These are phyloP conservation scores for Sarocladium oryzae DNA, from an alignment of 2,329 filamentous ascomycete species.

Conservation along the genomic window DNA sequence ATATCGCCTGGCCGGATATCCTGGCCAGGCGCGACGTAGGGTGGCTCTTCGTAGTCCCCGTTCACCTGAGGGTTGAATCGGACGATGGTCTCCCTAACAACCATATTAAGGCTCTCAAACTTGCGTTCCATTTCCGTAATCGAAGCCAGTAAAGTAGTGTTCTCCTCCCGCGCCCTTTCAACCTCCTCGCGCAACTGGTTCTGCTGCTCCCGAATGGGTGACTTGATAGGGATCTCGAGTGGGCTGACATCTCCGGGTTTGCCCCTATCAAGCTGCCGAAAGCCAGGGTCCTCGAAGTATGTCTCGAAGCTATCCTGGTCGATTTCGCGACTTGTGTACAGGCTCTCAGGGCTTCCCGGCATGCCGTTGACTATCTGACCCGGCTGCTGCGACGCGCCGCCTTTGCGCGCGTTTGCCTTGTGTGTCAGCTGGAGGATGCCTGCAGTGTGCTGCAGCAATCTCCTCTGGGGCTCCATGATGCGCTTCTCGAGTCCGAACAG, in stretches of 20 bases:
- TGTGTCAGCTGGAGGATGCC: constrained; percentile 89
- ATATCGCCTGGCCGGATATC: constrained; percentile 37
- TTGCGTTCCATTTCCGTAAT: constrained; percentile 58
- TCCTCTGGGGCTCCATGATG: constrained; percentile 65
- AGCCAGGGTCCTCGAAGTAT: constrained; percentile 25
- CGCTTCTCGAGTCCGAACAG: constrained; percentile 74
- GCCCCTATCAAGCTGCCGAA: constrained; percentile 55
- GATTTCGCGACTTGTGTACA: constrained; percentile 63
- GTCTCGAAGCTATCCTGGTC: constrained; percentile 69
- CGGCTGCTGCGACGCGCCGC: constrained; percentile 29
- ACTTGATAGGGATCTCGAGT: constrained; percentile 49
- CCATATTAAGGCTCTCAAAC: constrained; percentile 61
- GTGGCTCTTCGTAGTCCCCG: constrained; percentile 36
- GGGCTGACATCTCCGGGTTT: constrained; percentile 29
- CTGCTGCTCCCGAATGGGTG: constrained; percentile 47
- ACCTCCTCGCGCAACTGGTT: constrained; percentile 42
- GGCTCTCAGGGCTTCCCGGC: constrained; percentile 70
- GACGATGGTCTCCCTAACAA: constrained; percentile 60
- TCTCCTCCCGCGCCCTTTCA: constrained; percentile 41
- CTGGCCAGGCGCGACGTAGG: constrained; percentile 21
- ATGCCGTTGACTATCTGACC: constrained; percentile 47
- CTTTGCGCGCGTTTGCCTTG: constrained; percentile 58
- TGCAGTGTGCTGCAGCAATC: constrained; percentile 82
- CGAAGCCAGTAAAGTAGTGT: constrained; percentile 33
- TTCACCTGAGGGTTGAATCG: constrained; percentile 53